phyloP scores from a whole-genome alignment of 2,329 filamentous ascomycete species.

The Talaromyces sp. region DNA sequence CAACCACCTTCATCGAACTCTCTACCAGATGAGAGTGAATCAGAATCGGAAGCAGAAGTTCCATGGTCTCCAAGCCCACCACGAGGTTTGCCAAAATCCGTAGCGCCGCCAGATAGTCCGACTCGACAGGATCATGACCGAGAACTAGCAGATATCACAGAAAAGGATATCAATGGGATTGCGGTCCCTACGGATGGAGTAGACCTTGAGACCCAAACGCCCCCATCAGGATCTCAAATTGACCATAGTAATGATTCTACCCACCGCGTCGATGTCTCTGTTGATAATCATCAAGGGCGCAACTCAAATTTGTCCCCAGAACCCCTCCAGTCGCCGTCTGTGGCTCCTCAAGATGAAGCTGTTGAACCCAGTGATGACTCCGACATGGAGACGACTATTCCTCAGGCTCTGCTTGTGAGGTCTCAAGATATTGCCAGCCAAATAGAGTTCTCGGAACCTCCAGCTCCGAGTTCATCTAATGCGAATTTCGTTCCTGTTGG shows the following conservation, averaged over 20 bases:
- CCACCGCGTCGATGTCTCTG: neutral
- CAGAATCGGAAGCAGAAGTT: slow-evolving; percentile 1
- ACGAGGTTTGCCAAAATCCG: neutral
- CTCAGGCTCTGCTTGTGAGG: slow-evolving; percentile 27
- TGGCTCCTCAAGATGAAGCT: slow-evolving; percentile 18
- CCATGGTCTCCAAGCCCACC: slow-evolving; percentile 24
- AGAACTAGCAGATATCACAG: neutral
- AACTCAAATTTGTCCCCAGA: neutral
- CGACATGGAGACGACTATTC: slow-evolving; percentile 36
- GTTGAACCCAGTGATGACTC: slow-evolving; percentile 29
- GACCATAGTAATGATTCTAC: neutral
- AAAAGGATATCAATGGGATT: neutral
- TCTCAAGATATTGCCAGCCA: slow-evolving; percentile 24
- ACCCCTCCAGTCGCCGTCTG: neutral
- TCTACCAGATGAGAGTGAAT: slow-evolving; percentile 21
- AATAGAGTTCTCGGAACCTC: slow-evolving; percentile 23
- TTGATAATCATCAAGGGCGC: neutral
- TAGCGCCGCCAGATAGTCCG: slow-evolving; percentile 15
- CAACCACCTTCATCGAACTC: slow-evolving; percentile 15
- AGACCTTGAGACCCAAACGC: neutral
- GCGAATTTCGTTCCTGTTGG: slow-evolving; percentile 18
- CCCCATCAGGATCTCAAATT: neutral
- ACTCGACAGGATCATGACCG: neutral
- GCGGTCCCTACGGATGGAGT: neutral
- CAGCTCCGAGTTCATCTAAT: slow-evolving; percentile 25